Conservation (phyloP, 305 asterid genomes). For the Solanum hybrid region DNA sequence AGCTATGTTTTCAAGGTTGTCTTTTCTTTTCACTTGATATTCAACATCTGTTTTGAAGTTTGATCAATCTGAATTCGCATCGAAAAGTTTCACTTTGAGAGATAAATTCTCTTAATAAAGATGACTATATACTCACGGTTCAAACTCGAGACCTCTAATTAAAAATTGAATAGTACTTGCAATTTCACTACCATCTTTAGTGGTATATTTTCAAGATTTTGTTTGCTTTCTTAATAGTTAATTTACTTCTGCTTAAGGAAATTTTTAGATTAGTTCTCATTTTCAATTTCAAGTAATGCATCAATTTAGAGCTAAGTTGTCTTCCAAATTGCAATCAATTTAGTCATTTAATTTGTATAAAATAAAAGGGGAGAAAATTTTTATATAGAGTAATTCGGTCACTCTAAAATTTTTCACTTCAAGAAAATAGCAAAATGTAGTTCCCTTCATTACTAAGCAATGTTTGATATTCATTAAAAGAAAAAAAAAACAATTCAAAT, state of each 20-base stretch:
- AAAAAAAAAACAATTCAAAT: not conserved
- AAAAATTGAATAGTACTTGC: not conserved
- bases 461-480: not conserved
- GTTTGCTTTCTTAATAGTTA: not conserved
- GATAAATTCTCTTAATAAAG: not conserved
- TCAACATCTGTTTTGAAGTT: not conserved
- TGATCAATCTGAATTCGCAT: rapidly evolving
- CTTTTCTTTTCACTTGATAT: not conserved
- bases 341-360: not conserved
- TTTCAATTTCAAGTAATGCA: not conserved
- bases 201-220: not conserved
- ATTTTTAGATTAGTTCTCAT: not conserved
- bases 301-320: not conserved
- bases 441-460: not conserved
- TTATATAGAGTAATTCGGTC: not conserved
- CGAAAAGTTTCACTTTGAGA: rapidly evolving
- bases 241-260: not conserved
- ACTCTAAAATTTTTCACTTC: not conserved
- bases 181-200: not conserved
- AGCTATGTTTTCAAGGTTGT: not conserved
- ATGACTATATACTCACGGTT: not conserved
- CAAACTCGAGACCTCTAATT: not conserved
- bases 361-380: not conserved
- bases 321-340: not conserved
- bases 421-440: not conserved